Conservation (phyloP, 345 rosid genomes). For the Rubroshorea leprosula region DNA sequence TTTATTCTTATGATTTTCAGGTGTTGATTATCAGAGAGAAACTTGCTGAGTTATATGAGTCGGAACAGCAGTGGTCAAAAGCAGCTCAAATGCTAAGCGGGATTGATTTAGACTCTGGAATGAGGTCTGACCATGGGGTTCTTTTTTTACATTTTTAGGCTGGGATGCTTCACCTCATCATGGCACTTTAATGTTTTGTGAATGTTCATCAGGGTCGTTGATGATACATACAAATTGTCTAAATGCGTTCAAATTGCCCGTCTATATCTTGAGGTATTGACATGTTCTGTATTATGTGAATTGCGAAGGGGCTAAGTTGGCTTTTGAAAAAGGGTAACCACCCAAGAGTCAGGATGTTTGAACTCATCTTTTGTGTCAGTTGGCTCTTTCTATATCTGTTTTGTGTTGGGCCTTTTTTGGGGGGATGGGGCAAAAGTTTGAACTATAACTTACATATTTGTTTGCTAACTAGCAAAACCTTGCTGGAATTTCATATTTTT, state of each 20-base stretch:
- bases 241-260: conserved; percentile 98
- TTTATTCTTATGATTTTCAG: conserved; percentile 21
- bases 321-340: background rate
- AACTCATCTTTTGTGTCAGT: too few species aligned
- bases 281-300: too few species aligned
- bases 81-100: conserved; percentile 99
- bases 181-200: conserved; percentile 14
- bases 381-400: too few species aligned
- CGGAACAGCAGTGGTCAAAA: conserved; percentile 89
- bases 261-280: conserved; percentile 83
- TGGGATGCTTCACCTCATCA: background rate
- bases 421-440: too few species aligned
- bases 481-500: conserved; percentile 5
- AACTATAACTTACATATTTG: background rate
- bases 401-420: too few species aligned
- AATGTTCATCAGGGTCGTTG: conserved; percentile 56
- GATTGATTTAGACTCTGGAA: conserved; percentile 91
- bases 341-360: background rate
- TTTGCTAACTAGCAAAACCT: background rate
- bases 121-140: conserved; percentile 56
- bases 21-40: conserved; percentile 87
- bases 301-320: background rate
- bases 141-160: background rate
- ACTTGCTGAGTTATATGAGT: conserved; percentile 88
- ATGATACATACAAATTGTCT: conserved; percentile 75